Conservation (phyloP, 306 rosid genomes). For the Sophora flavescens region DNA sequence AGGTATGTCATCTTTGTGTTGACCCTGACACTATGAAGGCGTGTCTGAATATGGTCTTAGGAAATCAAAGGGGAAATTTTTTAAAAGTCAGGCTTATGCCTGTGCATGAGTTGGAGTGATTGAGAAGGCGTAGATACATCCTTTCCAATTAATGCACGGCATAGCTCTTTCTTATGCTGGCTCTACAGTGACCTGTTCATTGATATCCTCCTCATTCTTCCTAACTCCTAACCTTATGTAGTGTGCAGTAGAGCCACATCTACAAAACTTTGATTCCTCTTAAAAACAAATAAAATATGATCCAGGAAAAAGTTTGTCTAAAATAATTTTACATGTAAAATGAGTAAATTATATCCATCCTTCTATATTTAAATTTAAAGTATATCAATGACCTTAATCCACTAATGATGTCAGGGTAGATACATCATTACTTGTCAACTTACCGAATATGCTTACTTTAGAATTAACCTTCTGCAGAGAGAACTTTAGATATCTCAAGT, state of each 20-base stretch:
- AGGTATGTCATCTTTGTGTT: background rate
- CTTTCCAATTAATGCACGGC: conserved; percentile 29
- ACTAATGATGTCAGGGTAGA: too few relatives aligned
- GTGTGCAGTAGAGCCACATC: too few relatives aligned
- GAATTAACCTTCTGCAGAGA: background rate
- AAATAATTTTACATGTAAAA: too few relatives aligned
- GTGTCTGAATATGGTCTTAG: conserved; percentile 5
- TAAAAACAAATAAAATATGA: background rate
- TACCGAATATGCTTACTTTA: too few relatives aligned
- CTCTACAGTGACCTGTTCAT: background rate
- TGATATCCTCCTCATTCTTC: background rate
- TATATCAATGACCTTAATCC: too few relatives aligned
- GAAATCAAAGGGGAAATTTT: background rate
- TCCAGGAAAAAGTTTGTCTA: too few relatives aligned
- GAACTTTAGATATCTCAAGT: conserved; percentile 1
- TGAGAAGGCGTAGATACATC: background rate
- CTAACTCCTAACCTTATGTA: background rate
- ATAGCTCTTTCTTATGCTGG: background rate
- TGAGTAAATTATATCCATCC: too few relatives aligned
- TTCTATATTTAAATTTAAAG: too few relatives aligned
- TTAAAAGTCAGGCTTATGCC: conserved; percentile 3
- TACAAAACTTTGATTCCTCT: background rate
- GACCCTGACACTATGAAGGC: background rate
- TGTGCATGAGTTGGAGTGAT: conserved; percentile 28
- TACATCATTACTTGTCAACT: too few relatives aligned